phyloP scores from a whole-genome alignment of 345 rosid genomes.

The Citrus trifoliata region DNA sequence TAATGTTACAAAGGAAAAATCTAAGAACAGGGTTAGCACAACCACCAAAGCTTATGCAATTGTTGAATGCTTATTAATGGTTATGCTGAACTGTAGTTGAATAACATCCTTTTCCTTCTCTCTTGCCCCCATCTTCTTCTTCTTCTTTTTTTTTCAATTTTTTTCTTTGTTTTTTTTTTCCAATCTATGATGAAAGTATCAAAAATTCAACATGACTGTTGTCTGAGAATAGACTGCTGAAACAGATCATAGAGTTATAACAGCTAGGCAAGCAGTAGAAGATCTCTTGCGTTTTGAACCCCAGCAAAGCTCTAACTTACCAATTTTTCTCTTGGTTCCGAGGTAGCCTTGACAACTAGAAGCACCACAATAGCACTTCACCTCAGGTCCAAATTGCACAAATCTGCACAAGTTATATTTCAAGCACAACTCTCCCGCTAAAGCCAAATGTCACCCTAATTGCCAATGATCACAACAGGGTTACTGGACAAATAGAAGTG shows the following conservation, averaged over 20 bases:
- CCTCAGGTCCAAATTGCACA: constrained; percentile 94
- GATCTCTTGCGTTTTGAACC: constrained; percentile 87
- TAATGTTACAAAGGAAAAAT: neutral
- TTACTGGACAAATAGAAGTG: neutral
- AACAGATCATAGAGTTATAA: constrained; percentile 26
- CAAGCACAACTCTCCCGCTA: neutral
- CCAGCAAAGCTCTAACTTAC: constrained; percentile 58
- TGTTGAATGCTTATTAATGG: neutral
- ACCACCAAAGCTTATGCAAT: too few species aligned
- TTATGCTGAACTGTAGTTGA: neutral
- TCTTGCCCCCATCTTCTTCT: neutral
- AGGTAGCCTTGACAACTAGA: constrained; percentile 74
- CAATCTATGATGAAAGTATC: neutral
- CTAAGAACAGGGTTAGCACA: neutral
- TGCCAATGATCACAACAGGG: neutral
- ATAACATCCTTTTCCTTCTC: neutral
- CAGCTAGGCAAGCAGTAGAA: constrained; percentile 35
- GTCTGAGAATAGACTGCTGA: neutral
- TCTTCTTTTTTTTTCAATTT: neutral
- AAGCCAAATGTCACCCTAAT: neutral
- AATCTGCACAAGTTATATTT: constrained; percentile 64
- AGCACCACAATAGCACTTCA: constrained; percentile 81
- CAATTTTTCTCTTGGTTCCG: constrained; percentile 66
- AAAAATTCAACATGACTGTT: constrained; percentile 10
- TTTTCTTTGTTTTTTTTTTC: neutral